Conservation (phyloP, 75 land plant species). For the Selaginella tamariscina region DNA sequence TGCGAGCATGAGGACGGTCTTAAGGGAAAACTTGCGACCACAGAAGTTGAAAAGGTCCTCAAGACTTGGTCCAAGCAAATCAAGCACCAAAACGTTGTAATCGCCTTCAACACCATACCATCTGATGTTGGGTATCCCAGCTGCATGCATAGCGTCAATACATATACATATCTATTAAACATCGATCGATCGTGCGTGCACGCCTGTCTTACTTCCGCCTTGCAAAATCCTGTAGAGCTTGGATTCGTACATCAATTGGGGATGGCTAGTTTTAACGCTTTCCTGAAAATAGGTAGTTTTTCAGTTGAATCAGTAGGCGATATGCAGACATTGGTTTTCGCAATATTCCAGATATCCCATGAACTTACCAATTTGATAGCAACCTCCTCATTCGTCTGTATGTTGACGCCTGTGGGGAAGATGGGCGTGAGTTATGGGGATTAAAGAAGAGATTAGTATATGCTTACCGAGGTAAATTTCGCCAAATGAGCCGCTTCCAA, state of each 20-base stretch:
- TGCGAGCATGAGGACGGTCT: conserved; percentile 86
- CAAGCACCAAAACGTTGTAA: conserved; percentile 80
- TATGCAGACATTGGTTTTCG: not conserved
- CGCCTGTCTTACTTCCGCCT: conserved; percentile 64
- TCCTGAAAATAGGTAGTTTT: conserved; percentile 31
- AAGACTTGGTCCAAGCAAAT: conserved; percentile 75
- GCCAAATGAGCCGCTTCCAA: conserved; percentile 77
- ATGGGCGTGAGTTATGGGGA: too few relatives aligned
- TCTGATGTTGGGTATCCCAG: conserved; percentile 75
- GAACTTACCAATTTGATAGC: conserved; percentile 65
- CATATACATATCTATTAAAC: not conserved
- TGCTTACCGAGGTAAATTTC: conserved; percentile 49
- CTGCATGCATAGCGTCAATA: conserved; percentile 20
- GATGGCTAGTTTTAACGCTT: conserved; percentile 80
- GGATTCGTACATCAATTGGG: conserved; percentile 86
- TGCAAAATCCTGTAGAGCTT: conserved; percentile 69
- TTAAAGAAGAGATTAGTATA: too few relatives aligned
- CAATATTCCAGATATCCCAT: not conserved
- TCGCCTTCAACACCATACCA: conserved; percentile 90
- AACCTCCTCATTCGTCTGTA: conserved; percentile 73
- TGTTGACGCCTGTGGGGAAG: conserved; percentile 50
- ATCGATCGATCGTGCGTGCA: not conserved
- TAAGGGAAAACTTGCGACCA: conserved; percentile 67
- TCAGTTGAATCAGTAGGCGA: too few relatives aligned
- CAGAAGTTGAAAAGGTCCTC: conserved; percentile 83